These are phyloP conservation scores for Fallopia convolvulus DNA, from an alignment of 148 eudicot species.

Conservation along the genomic window DNA sequence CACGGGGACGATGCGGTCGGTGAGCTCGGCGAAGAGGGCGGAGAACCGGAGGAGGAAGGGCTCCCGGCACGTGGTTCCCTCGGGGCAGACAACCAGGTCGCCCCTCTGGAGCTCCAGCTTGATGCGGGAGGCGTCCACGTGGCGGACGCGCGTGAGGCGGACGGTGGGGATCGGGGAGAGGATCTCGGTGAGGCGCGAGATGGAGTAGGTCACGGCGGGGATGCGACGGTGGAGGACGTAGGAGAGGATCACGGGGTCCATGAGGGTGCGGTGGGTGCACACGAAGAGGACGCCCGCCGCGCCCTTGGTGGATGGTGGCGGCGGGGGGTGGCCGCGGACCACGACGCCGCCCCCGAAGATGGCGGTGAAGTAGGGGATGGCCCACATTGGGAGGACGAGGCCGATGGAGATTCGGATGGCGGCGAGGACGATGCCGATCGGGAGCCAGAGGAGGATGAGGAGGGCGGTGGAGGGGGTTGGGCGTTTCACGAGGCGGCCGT, in stretches of 20 bases:
- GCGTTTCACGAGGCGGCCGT: slow-evolving; percentile 75
- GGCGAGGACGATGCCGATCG: slow-evolving; percentile 58
- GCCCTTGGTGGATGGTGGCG: slow-evolving; percentile 28
- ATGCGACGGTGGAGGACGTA: slow-evolving; percentile 51
- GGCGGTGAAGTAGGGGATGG: slow-evolving; percentile 39
- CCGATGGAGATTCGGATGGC: slow-evolving; percentile 47
- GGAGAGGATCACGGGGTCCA: slow-evolving; percentile 94
- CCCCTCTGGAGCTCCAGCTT: slow-evolving; percentile 41
- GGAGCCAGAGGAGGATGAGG: slow-evolving; percentile 70
- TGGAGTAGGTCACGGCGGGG: slow-evolving; percentile 90
- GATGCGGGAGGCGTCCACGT: slow-evolving; percentile 61
- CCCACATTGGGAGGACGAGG: slow-evolving; percentile 49
- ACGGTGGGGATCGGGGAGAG: slow-evolving; percentile 88
- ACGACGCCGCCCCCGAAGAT: slow-evolving; percentile 56
- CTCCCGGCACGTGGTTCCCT: slow-evolving; percentile 88
- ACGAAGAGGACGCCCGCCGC: slow-evolving; percentile 65
- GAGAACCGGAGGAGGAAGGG: slow-evolving; percentile 77
- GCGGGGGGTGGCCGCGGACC: slow-evolving; percentile 67
- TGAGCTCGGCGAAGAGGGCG: slow-evolving; percentile 76
- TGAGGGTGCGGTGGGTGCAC: slow-evolving; percentile 77
- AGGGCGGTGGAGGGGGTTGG: slow-evolving; percentile 64
- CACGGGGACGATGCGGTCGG: slow-evolving; percentile 73
- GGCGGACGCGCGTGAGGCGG: slow-evolving; percentile 54
- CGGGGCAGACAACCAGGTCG: slow-evolving; percentile 83
- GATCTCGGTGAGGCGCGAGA: slow-evolving; percentile 68